Base-by-base conservation (phyloP, 23 red algal species). In the Gracilaria caudata region DNA sequence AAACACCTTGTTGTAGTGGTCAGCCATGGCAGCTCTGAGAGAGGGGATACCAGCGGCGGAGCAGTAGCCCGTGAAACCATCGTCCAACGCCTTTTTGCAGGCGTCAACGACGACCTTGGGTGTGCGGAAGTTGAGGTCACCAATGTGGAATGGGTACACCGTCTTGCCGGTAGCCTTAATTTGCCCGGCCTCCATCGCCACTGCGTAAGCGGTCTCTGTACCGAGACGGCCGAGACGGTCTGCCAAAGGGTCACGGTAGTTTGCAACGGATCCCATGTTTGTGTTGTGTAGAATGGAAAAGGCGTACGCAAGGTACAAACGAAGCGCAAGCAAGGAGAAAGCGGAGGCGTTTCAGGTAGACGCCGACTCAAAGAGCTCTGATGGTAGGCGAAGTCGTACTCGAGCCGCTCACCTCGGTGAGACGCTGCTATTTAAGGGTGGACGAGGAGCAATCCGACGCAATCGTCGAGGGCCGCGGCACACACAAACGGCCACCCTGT, bases 111-210 rank as follows among this genome's bases (percentile, higher is more conserved):
- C 90, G 73, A 85, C 80, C 29, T 77, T 37, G 43, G 90, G 90
- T 13, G 90, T 93, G 74, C 61, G 73, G 74, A 93, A 93, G 90
- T 93, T 93, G 13, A 93, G 90, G 90, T 93, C 90, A 30, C 90
- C 90, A 54, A 93, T 93, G 81, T 93, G 90, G 80, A 93, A 93
- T 23, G 90, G 90, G 29, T 86, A 86, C 68, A 93, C 70, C 21
- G 46, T 86, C 55, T 78, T 80, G 21, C 90, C 90, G 29, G 90
- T 61, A 12, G 64, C 80, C 68, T 93, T 93, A 57, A 93, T 66
- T 35, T 78, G 57, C 1, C 81, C 90, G 39, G 90, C 90, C 63
- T 93, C 90, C 21, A 79, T 29, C 0, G 90, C 79, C 49, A 93
- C 90, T n/a, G 74, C 70, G 63, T 93, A 93, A 2, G 90, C 90